Conservation (phyloP, 345 rosid species). For the Conringia planisiliqua region DNA sequence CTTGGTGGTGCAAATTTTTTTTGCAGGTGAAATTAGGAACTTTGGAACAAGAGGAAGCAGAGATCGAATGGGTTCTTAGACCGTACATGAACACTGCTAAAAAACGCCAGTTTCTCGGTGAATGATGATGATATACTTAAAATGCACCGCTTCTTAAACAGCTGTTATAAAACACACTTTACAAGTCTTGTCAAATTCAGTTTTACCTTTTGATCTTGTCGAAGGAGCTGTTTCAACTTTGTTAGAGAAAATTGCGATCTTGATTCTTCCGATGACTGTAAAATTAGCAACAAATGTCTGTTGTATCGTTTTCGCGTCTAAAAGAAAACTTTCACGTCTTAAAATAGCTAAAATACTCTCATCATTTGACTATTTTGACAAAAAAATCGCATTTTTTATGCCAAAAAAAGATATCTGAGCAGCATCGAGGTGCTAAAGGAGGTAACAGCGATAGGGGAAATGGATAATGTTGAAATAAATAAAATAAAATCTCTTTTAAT, state of each 20-base stretch:
- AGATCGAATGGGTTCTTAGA: conserved; percentile 69
- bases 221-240: neutral
- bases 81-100: conserved; percentile 87
- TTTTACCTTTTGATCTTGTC: neutral
- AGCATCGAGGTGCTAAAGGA: conserved; percentile 10
- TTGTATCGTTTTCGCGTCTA: neutral
- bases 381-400: no score
- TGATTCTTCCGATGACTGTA: conserved; percentile 4
- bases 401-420: neutral
- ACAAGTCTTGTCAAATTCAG: neutral
- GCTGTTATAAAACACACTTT: neutral
- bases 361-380: neutral
- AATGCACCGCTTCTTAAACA: neutral
- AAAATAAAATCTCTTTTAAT: neutral
- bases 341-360: neutral
- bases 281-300: neutral
- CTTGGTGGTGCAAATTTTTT: neutral
- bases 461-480: neutral
- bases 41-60: conserved; percentile 80
- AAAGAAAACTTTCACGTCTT: neutral
- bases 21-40: conserved; percentile 80
- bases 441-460: neutral
- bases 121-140: conserved; percentile 32
- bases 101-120: conserved; percentile 63
- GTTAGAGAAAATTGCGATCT: neutral